Evolutionary conservation across 805 yeast genomes (phyloP).

Genomic region (Wickerhamomyces queroliae): DNA sequence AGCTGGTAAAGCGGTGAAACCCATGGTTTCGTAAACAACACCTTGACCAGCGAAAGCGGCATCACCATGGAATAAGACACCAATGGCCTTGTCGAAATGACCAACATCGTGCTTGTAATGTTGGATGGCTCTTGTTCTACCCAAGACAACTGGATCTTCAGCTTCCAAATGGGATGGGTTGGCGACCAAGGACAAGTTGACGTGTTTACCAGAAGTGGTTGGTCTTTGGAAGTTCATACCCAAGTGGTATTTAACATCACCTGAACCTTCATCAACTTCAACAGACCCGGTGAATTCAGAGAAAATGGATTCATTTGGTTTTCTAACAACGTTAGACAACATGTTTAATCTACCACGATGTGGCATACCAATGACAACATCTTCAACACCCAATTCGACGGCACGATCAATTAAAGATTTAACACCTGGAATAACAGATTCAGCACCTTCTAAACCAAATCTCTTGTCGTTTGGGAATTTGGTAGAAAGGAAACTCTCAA

Average conservation of each 20-base stretch:
- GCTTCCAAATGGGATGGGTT: constrained; percentile 99
- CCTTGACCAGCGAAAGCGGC: constrained; percentile 99
- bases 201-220: constrained; percentile 95
- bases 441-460: constrained; percentile 98
- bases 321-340: constrained; percentile 96
- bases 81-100: constrained; percentile 78
- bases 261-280: constrained; percentile 92
- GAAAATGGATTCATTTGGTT: constrained; percentile 96
- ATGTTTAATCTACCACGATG: constrained; percentile 99
- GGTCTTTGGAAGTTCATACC: constrained; percentile 99
- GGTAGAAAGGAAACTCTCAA: constrained; percentile 87
- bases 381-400: constrained; percentile 90
- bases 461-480: constrained; percentile 98
- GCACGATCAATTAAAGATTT: constrained; percentile 92
- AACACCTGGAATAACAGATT: constrained; percentile 93
- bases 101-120: constrained; percentile 87
- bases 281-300: constrained; percentile 92
- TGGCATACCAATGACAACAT: constrained; percentile 98
- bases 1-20: constrained; percentile 87
- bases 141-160: constrained; percentile 97
- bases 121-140: constrained; percentile 95
- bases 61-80: constrained; percentile 95
- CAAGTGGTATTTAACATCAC: constrained; percentile 98
- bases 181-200: constrained; percentile 92
- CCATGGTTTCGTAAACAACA: constrained; percentile 98